Percentiles rank a stretch among this genome's conserved stretches.
These are phyloP conservation scores for Tulasnella sp. DNA, from an alignment of 768 basidiomycete genomes.

Conservation along the genomic window DNA sequence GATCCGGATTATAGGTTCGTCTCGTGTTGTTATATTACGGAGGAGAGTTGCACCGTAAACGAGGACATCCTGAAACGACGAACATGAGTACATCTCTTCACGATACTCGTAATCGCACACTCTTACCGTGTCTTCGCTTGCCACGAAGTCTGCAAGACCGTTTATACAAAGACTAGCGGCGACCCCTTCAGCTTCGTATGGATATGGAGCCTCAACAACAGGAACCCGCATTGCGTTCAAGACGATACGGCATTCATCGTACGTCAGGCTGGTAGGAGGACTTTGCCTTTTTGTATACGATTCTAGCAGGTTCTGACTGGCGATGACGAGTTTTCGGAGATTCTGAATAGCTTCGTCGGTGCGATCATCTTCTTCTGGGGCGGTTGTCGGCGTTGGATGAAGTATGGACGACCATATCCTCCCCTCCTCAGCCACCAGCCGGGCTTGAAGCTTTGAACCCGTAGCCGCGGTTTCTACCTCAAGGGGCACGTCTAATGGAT, in stretches of 20 bases:
- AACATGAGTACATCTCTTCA: neutral
- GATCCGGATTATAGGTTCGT: slow-evolving; percentile 54
- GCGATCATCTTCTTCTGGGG: neutral
- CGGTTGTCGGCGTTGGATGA: neutral
- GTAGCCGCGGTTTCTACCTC: slow-evolving; percentile 1
- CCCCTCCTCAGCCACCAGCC: slow-evolving; percentile 54
- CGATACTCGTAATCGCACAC: slow-evolving; percentile 9
- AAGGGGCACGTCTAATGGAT: neutral
- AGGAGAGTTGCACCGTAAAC: slow-evolving; percentile 76
- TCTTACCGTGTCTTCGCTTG: slow-evolving; percentile 78
- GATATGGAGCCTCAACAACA: slow-evolving; percentile 56
- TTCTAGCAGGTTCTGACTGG: slow-evolving; percentile 50
- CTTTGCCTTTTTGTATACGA: slow-evolving; percentile 59
- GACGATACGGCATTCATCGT: slow-evolving; percentile 60
- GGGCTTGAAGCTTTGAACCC: slow-evolving; percentile 51
- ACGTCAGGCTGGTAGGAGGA: slow-evolving; percentile 56
- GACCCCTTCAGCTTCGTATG: slow-evolving; percentile 79
- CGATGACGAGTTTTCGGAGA: slow-evolving; percentile 35
- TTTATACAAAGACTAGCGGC: slow-evolving; percentile 67
- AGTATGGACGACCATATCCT: slow-evolving; percentile 48
- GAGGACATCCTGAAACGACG: slow-evolving; percentile 56
- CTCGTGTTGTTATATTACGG: slow-evolving; percentile 59
- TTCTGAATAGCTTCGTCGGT: slow-evolving; percentile 25
- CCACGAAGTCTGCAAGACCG: slow-evolving; percentile 79
- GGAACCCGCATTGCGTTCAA: slow-evolving; percentile 76